Base-by-base conservation (phyloP, 805 yeast species). In the Isabelozyma gotoi region DNA sequence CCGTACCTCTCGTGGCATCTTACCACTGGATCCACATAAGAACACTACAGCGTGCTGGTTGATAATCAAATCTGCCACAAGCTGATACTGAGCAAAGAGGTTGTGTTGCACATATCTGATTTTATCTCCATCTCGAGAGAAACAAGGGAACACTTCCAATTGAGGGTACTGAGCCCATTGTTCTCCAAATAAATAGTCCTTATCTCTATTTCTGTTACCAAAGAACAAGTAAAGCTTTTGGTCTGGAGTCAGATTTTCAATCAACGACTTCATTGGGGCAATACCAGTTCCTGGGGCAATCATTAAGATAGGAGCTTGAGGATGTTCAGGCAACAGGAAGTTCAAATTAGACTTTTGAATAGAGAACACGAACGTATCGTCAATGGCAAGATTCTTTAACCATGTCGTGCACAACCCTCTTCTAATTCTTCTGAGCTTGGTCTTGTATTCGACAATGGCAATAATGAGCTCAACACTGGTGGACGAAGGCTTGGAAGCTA, bases 281-380 rank as follows among this genome's bases (percentile, higher is more conserved):
- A 94, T 73, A 2, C 99, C 99, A 0, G 98, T 95, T 3, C 99
- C 99, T 0, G 99, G 96, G 1, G 92, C 85, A 3, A 92, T 74
- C 77, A 92, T 70, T 3, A 94, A 65, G 19, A 86, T 65, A 0
- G 96, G 60, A 36, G 63, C 59, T 32, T 38, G 7, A 39, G 59
- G 44, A 11, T 33, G 47, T 2, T 33, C 36, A 5, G 53, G 45
- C 6, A 45, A 36, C 39, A 21, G 21, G 11, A 76, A 65, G 33
- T 62, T 63, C 36, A 81, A 49, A 11, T 69, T 61, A 48, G 82
- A 78, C 21, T 64, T 60, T 43, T 77, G 75, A 7, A 84, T 48
- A 19, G 79, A 74, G 47, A 78, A 82, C 11, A 78, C 64, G 2
- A 91, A 55, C 5, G 63, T 48, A 48, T 80, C 85, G 1, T 80